phyloP scores from a whole-genome alignment of 1,284 basidiomycete genomes.

The Coriolopsis trogii region DNA sequence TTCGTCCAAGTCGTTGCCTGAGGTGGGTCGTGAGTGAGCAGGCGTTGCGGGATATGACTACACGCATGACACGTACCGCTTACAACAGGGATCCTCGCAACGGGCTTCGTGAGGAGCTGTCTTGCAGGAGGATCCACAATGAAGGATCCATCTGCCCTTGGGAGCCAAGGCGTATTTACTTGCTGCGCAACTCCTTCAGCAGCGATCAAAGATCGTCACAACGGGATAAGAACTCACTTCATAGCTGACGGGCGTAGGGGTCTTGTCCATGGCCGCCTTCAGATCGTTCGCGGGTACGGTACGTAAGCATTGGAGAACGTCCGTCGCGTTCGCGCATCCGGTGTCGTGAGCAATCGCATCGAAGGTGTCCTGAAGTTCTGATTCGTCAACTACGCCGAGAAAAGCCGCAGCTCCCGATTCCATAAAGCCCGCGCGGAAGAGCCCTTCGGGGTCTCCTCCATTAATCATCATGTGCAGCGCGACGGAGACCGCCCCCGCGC shows the following conservation, averaged over 20 bases:
- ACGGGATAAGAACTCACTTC: constrained; percentile 18
- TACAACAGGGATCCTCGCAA: constrained; percentile 33
- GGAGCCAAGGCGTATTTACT: constrained; percentile 34
- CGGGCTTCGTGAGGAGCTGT: constrained; percentile 6
- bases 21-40: background rate
- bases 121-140: constrained; percentile 27
- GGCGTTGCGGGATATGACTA: no score
- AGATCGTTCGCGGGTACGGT: constrained; percentile 33
- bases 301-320: constrained; percentile 47
- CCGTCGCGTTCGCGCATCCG: constrained; percentile 33
- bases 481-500: constrained; percentile 6
- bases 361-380: constrained; percentile 36
- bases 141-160: constrained; percentile 41
- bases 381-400: constrained; percentile 30
- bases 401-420: constrained; percentile 39
- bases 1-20: constrained; percentile 38
- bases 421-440: constrained; percentile 41
- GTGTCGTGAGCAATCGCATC: constrained; percentile 36
- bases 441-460: constrained; percentile 6
- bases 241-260: constrained; percentile 32
- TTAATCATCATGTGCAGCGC: constrained; percentile 6
- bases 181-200: background rate
- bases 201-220: no score
- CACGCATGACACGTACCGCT: constrained; percentile 21
- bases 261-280: constrained; percentile 35